Evolutionary conservation across 2,329 filamentous ascomycete species (phyloP).

Genomic region (Talaromyces sp.): DNA sequence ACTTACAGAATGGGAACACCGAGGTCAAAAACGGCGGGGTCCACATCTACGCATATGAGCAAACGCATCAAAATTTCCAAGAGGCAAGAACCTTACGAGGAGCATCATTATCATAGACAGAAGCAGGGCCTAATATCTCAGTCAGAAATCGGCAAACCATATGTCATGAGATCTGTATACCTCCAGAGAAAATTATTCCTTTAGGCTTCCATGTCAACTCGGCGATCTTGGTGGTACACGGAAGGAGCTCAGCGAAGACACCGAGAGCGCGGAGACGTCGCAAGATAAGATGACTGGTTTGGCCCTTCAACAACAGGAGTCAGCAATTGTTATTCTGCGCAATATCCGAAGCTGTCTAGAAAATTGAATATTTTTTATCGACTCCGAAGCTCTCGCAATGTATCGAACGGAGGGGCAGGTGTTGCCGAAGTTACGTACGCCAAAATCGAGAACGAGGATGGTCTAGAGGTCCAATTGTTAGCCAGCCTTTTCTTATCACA

Average conservation of each 20-base stretch:
- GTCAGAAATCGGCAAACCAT: constrained; percentile 69
- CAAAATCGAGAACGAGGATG: constrained; percentile 7
- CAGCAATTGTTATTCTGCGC: background rate
- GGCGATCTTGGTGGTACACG: constrained; percentile 61
- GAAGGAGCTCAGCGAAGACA: constrained; percentile 84
- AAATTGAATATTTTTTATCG: background rate
- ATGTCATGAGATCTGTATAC: background rate
- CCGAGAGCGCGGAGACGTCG: constrained; percentile 72
- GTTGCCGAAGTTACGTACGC: background rate
- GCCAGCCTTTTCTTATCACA: background rate
- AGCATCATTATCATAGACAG: constrained; percentile 75
- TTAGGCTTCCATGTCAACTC: constrained; percentile 77
- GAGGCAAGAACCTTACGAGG: constrained; percentile 51
- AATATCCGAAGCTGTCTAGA: too few species aligned
- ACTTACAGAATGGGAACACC: constrained; percentile 49
- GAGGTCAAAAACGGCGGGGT: constrained; percentile 76
- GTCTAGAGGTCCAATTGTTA: background rate
- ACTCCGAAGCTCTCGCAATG: background rate
- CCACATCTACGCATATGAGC: constrained; percentile 41
- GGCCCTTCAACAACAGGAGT: constrained; percentile 40
- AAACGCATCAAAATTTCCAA: background rate
- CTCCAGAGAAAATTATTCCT: constrained; percentile 54
- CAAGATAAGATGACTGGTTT: constrained; percentile 72
- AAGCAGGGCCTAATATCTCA: constrained; percentile 60
- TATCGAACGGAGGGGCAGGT: background rate